Evolutionary conservation across 495 filamentous ascomycete species (phyloP).

Genomic region (Aspergillus sparsus): DNA sequence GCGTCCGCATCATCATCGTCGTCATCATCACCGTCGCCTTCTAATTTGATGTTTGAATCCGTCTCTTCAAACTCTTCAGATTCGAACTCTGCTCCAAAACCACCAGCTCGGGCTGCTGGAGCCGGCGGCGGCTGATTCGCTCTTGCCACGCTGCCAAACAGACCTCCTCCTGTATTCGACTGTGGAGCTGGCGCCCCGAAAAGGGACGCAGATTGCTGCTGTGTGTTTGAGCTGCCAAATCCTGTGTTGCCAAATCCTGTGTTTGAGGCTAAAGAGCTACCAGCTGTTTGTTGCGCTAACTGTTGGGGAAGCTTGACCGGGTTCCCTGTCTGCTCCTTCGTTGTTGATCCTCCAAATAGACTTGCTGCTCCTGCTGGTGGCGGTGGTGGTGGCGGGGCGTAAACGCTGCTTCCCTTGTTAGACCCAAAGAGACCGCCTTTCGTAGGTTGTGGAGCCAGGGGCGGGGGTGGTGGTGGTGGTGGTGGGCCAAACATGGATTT

Average conservation of each 20-base stretch:
- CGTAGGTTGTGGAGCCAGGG: too few species aligned
- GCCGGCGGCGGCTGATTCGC: too few species aligned
- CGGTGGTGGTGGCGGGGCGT: not conserved
- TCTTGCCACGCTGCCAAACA: not conserved
- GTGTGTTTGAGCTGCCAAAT: not conserved
- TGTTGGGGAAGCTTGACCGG: too few species aligned
- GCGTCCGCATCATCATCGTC: not conserved
- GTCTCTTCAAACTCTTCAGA: not conserved
- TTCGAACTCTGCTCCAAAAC: not conserved
- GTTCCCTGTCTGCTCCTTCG: too few species aligned
- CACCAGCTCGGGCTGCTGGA: not conserved
- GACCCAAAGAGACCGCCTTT: not conserved
- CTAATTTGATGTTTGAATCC: slow-evolving; percentile 3
- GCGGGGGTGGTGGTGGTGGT: too few species aligned
- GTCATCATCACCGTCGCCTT: slow-evolving; percentile 3
- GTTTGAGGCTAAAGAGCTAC: not conserved
- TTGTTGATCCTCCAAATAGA: too few species aligned
- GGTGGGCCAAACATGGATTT: not conserved
- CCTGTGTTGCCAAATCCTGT: not conserved
- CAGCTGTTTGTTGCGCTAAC: too few species aligned
- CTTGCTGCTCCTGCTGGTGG: not conserved
- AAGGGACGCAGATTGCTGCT: not conserved
- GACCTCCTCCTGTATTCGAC: not conserved
- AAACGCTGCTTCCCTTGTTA: not conserved
- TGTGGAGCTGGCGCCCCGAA: not conserved